A percentile compares a stretch with the other conserved stretches of the same genome.
Conservation (phyloP, 2,329 filamentous ascomycete genomes). For the Didymosphaeria variabile region DNA sequence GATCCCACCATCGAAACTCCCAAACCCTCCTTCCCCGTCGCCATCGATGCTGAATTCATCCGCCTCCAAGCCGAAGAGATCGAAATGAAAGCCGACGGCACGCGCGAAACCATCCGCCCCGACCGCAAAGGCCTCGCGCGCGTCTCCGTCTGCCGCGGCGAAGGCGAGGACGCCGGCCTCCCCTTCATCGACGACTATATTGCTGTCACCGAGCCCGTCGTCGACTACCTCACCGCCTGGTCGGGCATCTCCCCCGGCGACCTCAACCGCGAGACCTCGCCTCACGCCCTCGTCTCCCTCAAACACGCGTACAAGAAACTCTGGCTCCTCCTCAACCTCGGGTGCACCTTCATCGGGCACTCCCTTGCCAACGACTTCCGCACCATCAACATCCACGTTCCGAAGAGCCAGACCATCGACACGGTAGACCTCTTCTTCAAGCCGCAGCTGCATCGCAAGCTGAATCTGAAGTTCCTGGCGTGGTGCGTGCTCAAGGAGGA, state of each 20-base stretch:
- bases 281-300: slow-evolving; percentile 83
- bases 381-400: slow-evolving; percentile 97
- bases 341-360: slow-evolving; percentile 92
- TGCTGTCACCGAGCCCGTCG: slow-evolving; percentile 85
- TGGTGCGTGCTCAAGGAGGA: slow-evolving; percentile 89
- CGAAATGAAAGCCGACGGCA: slow-evolving; percentile 93
- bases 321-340: slow-evolving; percentile 94
- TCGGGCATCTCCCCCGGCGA: slow-evolving; percentile 90
- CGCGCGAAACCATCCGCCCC: slow-evolving; percentile 88
- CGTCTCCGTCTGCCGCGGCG: slow-evolving; percentile 86
- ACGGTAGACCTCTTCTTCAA: slow-evolving; percentile 93
- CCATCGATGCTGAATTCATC: slow-evolving; percentile 96
- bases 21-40: slow-evolving; percentile 76
- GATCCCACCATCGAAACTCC: slow-evolving; percentile 70
- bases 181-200: slow-evolving; percentile 99
- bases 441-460: slow-evolving; percentile 79
- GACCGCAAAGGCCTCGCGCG: slow-evolving; percentile 91
- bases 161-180: slow-evolving; percentile 77
- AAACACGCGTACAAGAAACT: slow-evolving; percentile 98
- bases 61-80: slow-evolving; percentile 92
- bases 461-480: slow-evolving; percentile 89
- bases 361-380: slow-evolving; percentile 95
- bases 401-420: slow-evolving; percentile 88
- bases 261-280: slow-evolving; percentile 78
- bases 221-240: slow-evolving; percentile 94